Base-by-base conservation (phyloP, 2,329 filamentous ascomycete genomes). In the Ceratocystis albifundus region DNA sequence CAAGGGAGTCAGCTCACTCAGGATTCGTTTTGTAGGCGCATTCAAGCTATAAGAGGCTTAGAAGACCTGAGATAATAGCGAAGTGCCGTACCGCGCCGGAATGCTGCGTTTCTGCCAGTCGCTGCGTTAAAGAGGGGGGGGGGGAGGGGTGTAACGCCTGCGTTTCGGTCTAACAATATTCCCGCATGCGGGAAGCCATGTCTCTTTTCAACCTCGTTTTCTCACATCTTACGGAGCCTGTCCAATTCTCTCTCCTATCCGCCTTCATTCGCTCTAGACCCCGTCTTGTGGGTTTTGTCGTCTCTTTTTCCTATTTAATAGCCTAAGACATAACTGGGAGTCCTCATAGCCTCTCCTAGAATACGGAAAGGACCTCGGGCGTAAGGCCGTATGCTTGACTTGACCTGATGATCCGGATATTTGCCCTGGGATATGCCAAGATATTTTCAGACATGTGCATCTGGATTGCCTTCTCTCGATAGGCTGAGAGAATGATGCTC, bases 11-110 rank as follows among this genome's bases (percentile, higher is more conserved):
- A 59, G 55, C 55, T 59, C 28, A 7, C 28, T n/a, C 15, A 36
- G 55, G 55, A 59, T 59, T 25, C 10, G 36, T 22, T n/a, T 32
- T 59, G 7, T 59, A 17, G 55, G 22, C 55, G 17, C n/a, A 22
- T 8, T 59, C 28, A 17, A 59, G 12, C 48, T 8, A 25, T 25
- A 25, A 32, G 4, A 6, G 55, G 25, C 6, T 25, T 59, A 36
- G 12, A 6, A 59, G 55, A 41, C 28, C 17, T 17, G 55, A 59
- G 17, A 59, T 59, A 59, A 59, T 30, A 59, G 55, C 55, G 55
- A 59, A 32, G 22, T 59, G 25, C 55, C 55, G 55, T 59, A 30
- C 55, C 55, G 55, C 32, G 28, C 55, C 55, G 25, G 36, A 59
- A 59, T 30, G 55, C 55, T 32, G 55, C 55, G 55, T 59, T 59